Evolutionary conservation across 768 basidiomycete genomes (phyloP).

Genomic region (Pulveroboletus sp.): DNA sequence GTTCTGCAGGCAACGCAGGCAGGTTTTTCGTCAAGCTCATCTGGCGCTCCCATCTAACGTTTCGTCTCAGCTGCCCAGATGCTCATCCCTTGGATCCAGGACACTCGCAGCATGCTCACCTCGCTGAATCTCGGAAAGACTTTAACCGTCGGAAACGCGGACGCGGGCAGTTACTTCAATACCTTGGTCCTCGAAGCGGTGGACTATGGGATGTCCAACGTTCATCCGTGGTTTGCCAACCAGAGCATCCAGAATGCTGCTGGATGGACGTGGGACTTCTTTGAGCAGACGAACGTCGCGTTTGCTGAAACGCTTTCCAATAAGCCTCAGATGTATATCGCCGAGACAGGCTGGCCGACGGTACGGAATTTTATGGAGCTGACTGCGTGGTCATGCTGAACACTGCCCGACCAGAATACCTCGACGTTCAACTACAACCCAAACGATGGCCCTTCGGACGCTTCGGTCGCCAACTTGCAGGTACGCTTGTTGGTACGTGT

Average conservation of each 20-base stretch:
- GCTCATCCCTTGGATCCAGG: constrained; percentile 61
- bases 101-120: constrained; percentile 55
- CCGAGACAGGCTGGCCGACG: constrained; percentile 89
- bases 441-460: constrained; percentile 64
- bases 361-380: constrained; percentile 35
- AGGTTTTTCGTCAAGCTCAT: neutral
- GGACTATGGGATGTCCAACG: constrained; percentile 85
- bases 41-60: neutral
- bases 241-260: constrained; percentile 63
- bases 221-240: constrained; percentile 94
- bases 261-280: constrained; percentile 79
- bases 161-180: constrained; percentile 86
- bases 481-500: constrained; percentile 20
- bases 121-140: constrained; percentile 54
- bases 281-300: constrained; percentile 59
- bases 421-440: constrained; percentile 50
- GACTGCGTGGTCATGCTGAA: neutral
- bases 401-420: constrained; percentile 43
- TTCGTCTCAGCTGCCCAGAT: constrained; percentile 48
- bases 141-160: constrained; percentile 73
- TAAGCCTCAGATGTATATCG: constrained; percentile 81
- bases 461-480: constrained; percentile 60
- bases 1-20: constrained; percentile 48
- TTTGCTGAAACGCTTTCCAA: constrained; percentile 59
- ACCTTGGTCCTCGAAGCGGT: constrained; percentile 55